Conservation (phyloP, 73 alveolate species). For the Loxodes magnus region DNA sequence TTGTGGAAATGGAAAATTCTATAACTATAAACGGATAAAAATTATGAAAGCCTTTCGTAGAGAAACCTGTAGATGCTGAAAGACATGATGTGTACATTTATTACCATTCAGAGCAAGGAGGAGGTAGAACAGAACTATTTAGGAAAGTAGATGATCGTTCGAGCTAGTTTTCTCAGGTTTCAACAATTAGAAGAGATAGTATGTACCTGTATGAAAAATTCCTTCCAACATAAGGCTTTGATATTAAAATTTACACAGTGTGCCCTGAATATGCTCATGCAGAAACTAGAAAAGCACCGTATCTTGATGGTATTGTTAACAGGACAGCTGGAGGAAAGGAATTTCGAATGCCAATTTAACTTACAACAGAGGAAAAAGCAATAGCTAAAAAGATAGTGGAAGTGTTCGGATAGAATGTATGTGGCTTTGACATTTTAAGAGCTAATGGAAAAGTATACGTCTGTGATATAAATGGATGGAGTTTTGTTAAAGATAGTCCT, state of each 20-base stretch:
- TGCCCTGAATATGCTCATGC: no score
- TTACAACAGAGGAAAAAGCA: constrained; percentile 83
- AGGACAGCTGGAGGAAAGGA: constrained; percentile 88
- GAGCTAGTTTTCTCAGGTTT: no score
- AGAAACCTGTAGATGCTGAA: constrained; percentile 93
- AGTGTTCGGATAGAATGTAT: constrained; percentile 74
- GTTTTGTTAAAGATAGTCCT: no score
- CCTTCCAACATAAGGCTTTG: no score
- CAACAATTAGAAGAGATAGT: no score
- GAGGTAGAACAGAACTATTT: constrained; percentile 83
- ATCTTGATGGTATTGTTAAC: constrained; percentile 84
- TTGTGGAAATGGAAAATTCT: constrained; percentile 31
- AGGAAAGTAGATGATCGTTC: constrained; percentile 86
- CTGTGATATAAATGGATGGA: constrained; percentile 94
- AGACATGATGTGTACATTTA: constrained; percentile 85
- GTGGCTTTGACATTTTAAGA: constrained; percentile 94
- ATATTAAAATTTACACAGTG: no score
- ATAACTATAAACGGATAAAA: constrained; percentile 22
- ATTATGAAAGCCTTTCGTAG: constrained; percentile 85
- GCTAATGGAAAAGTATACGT: constrained; percentile 82
- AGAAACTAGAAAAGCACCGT: no score
- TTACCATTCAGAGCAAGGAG: constrained; percentile 79
- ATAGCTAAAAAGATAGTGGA: constrained; percentile 76
- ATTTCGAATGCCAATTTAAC: constrained; percentile 86
- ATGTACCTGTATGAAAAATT: no score